These are phyloP conservation scores for Didymella arachidicola DNA, from an alignment of 2,329 filamentous ascomycete genomes.

Conservation along the genomic window DNA sequence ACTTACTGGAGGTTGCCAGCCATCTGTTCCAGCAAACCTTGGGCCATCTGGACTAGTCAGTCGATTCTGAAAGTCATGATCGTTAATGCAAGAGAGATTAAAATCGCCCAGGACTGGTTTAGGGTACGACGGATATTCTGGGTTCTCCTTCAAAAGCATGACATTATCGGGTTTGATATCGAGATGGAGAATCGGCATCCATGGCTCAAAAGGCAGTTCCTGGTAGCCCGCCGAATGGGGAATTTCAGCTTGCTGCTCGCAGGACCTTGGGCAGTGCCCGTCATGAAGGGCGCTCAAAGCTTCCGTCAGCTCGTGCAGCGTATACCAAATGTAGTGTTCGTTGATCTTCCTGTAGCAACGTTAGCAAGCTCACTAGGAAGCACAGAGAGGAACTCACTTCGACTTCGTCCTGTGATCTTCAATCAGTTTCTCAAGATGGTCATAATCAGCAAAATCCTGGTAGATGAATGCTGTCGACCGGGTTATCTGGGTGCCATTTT, in stretches of 20 bases:
- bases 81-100: background rate
- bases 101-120: constrained; percentile 1
- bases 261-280: background rate
- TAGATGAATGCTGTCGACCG: constrained; percentile 1
- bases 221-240: background rate
- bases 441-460: constrained; percentile 6
- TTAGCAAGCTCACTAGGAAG: background rate
- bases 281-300: background rate
- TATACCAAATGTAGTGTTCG: constrained; percentile 1
- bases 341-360: background rate
- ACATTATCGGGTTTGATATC: background rate
- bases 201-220: background rate
- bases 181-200: background rate
- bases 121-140: background rate
- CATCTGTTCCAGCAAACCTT: background rate
- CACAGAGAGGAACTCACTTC: background rate
- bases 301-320: background rate
- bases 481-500: background rate
- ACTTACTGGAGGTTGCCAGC: constrained; percentile 3
- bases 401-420: background rate
- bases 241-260: background rate
- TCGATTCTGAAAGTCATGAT: background rate
- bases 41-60: background rate
- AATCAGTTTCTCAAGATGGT: background rate
- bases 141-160: background rate